Evolutionary conservation across 345 rosid species (phyloP).

Genomic region (Salix caprea): DNA sequence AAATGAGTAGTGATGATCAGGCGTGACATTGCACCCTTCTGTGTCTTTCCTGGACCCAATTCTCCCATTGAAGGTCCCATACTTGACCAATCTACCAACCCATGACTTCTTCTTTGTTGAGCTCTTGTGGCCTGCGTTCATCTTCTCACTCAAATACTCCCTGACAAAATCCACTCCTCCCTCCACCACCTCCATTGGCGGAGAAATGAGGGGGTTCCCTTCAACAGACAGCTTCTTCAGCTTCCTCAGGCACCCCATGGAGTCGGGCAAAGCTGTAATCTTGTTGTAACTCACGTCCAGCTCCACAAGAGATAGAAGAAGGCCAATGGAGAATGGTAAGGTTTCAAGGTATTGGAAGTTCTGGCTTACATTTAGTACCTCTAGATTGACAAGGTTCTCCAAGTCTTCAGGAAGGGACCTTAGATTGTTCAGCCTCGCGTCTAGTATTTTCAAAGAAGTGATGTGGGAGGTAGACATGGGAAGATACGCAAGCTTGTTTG

Average conservation of each 20-base stretch:
- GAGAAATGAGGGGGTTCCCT: slow-evolving; percentile 79
- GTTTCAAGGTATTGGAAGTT: slow-evolving; percentile 65
- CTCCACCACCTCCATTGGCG: slow-evolving; percentile 66
- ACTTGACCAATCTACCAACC: slow-evolving; percentile 63
- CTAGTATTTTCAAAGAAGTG: slow-evolving; percentile 50
- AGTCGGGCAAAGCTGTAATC: slow-evolving; percentile 57
- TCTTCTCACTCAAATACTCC: slow-evolving; percentile 61
- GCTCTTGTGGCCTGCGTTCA: slow-evolving; percentile 39
- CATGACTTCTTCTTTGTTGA: slow-evolving; percentile 56
- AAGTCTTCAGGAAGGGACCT: slow-evolving; percentile 66
- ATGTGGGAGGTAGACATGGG: slow-evolving; percentile 67
- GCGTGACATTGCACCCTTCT: slow-evolving; percentile 39
- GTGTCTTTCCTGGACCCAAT: slow-evolving; percentile 37
- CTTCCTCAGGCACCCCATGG: slow-evolving; percentile 72
- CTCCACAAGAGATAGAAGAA: slow-evolving; percentile 65
- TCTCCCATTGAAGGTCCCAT: slow-evolving; percentile 49
- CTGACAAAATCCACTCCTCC: slow-evolving; percentile 53
- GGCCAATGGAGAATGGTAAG: slow-evolving; percentile 64
- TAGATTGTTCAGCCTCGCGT: slow-evolving; percentile 78
- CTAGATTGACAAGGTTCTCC: slow-evolving; percentile 64
- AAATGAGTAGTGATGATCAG: slow-evolving; percentile 42
- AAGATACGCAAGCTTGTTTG: slow-evolving; percentile 63
- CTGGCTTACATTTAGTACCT: slow-evolving; percentile 74
- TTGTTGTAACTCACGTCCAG: slow-evolving; percentile 77
- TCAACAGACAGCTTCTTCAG: slow-evolving; percentile 59